phyloP scores from a whole-genome alignment of 1,284 basidiomycete genomes.

The Irpex sp. region DNA sequence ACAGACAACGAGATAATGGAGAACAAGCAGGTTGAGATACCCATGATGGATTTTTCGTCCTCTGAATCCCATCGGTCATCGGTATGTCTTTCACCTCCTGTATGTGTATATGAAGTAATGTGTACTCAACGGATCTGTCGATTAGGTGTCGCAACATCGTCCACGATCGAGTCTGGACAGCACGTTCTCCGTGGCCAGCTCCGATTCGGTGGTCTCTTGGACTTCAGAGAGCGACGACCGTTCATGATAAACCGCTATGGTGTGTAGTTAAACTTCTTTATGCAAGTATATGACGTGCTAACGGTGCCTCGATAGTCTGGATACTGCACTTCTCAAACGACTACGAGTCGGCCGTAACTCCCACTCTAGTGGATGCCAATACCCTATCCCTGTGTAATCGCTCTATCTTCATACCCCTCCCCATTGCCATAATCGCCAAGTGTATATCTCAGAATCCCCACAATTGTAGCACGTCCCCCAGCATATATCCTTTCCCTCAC shows the following conservation, averaged over 20 bases:
- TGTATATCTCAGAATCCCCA: too few species aligned
- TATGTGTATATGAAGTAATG: too few species aligned
- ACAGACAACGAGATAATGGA: neutral
- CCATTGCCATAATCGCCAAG: too few species aligned
- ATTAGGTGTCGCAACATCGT: neutral
- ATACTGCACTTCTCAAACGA: neutral
- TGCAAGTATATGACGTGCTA: too few species aligned
- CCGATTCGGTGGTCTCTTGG: neutral
- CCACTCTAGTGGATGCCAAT: neutral
- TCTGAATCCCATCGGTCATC: neutral
- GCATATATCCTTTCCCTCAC: too few species aligned
- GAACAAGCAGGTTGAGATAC: neutral
- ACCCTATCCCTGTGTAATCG: neutral
- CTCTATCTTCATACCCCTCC: too few species aligned
- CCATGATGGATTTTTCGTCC: constrained; percentile 1
- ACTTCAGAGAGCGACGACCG: neutral
- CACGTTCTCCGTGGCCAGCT: neutral
- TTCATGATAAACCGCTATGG: neutral
- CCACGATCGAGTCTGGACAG: neutral
- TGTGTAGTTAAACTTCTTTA: neutral
- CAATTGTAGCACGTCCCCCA: too few species aligned
- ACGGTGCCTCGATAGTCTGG: too few species aligned
- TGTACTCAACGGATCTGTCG: neutral
- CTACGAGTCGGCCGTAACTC: too few species aligned
- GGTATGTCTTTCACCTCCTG: too few species aligned